Conservation (phyloP, 345 rosid genomes). For the Ailanthus altissimus region DNA sequence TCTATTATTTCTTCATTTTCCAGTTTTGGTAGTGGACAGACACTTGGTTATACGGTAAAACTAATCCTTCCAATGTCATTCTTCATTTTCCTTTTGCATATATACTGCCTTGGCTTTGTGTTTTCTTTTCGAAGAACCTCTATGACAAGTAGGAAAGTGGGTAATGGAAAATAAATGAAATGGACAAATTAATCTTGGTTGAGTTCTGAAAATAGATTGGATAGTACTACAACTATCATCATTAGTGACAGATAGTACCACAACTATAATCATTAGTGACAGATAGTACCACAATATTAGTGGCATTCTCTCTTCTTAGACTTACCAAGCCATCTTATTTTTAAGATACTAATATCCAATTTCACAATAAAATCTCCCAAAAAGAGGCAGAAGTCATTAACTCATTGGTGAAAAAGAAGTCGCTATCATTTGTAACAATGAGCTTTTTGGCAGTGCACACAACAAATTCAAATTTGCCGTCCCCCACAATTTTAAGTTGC, state of each 20-base stretch:
- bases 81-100: not conserved
- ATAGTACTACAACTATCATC: constrained; percentile 10
- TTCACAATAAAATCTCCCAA: not conserved
- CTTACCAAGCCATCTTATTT: not conserved
- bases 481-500: no score
- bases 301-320: not conserved
- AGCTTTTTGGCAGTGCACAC: no score
- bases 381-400: no score
- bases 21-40: not conserved
- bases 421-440: no score
- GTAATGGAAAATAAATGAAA: not conserved
- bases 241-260: constrained; percentile 6
- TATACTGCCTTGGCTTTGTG: no score
- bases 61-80: not conserved
- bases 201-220: constrained; percentile 13
- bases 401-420: no score
- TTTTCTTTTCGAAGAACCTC: not conserved
- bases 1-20: not conserved
- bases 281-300: not conserved
- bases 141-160: not conserved
- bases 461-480: no score
- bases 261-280: constrained; percentile 3
- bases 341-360: not conserved
- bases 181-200: not conserved
- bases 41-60: no score